These are phyloP conservation scores for Claviceps pazoutovae DNA, from an alignment of 2,329 filamentous ascomycete species.

Conservation along the genomic window DNA sequence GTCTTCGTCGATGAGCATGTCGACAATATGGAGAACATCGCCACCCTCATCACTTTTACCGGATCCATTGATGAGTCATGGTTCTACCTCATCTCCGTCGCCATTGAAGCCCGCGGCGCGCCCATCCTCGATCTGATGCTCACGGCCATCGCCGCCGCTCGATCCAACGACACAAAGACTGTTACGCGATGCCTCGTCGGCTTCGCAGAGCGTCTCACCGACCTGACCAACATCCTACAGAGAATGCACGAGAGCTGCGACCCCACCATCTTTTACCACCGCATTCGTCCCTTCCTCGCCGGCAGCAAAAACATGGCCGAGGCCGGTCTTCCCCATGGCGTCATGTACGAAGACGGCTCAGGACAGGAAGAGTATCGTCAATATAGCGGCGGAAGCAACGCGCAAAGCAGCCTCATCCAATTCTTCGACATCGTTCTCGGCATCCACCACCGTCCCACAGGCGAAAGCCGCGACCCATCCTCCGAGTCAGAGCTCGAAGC, in stretches of 20 bases:
- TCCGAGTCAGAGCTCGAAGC: conserved; percentile 26
- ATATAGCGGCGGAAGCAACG: conserved; percentile 89
- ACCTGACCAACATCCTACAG: conserved; percentile 63
- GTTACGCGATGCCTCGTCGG: conserved; percentile 65
- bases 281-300: conserved; percentile 88
- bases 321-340: conserved; percentile 74
- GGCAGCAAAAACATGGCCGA: conserved; percentile 97
- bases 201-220: conserved; percentile 80
- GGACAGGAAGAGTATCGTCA: conserved; percentile 59
- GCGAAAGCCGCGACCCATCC: conserved; percentile 40
- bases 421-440: conserved; percentile 92
- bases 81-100: conserved; percentile 94
- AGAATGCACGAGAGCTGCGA: conserved; percentile 95
- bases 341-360: conserved; percentile 73
- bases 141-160: conserved; percentile 67
- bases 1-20: conserved; percentile 72
- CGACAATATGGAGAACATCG: conserved; percentile 75
- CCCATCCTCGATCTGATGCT: conserved; percentile 83
- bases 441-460: conserved; percentile 80
- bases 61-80: conserved; percentile 93
- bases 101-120: conserved; percentile 84
- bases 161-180: conserved; percentile 50
- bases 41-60: conserved; percentile 80
- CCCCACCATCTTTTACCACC: conserved; percentile 86
- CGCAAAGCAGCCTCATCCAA: conserved; percentile 90